Conservation (phyloP, 2,329 filamentous ascomycete genomes). For the Penicillium concentricum region DNA sequence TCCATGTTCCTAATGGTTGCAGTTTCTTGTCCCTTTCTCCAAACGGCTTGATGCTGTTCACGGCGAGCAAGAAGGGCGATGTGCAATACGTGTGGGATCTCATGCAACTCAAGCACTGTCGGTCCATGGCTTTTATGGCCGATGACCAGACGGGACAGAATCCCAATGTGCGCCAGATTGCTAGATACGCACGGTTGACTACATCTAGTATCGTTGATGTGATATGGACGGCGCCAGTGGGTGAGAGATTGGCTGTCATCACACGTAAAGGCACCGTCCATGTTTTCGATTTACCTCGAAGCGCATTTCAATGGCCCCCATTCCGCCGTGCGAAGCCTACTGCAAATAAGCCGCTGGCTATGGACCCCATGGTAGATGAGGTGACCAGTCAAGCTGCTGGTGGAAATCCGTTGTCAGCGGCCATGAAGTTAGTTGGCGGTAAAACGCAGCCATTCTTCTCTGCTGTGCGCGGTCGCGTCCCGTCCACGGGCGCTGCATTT, state of each 20-base stretch:
- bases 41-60: slow-evolving; percentile 48
- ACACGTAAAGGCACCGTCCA: slow-evolving; percentile 96
- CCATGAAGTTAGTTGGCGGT: slow-evolving; percentile 67
- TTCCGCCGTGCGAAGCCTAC: slow-evolving; percentile 51
- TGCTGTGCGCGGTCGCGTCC: slow-evolving; percentile 58
- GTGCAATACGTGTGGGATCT: slow-evolving; percentile 53
- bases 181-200: slow-evolving; percentile 87
- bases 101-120: slow-evolving; percentile 48
- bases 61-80: slow-evolving; percentile 50
- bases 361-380: slow-evolving; percentile 49
- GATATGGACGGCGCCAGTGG: slow-evolving; percentile 77
- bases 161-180: slow-evolving; percentile 71
- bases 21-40: slow-evolving; percentile 52
- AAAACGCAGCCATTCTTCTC: slow-evolving; percentile 63
- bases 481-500: slow-evolving; percentile 47
- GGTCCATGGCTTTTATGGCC: slow-evolving; percentile 37
- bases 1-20: slow-evolving; percentile 50
- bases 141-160: slow-evolving; percentile 34
- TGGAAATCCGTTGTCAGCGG: slow-evolving; percentile 61
- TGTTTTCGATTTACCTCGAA: slow-evolving; percentile 79
- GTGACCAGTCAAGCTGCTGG: slow-evolving; percentile 44
- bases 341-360: slow-evolving; percentile 33
- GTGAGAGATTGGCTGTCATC: slow-evolving; percentile 81
- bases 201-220: slow-evolving; percentile 88
- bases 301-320: slow-evolving; percentile 84